phyloP scores from a whole-genome alignment of 129 eudicot genomes.

The Dittrichia graveolens region DNA sequence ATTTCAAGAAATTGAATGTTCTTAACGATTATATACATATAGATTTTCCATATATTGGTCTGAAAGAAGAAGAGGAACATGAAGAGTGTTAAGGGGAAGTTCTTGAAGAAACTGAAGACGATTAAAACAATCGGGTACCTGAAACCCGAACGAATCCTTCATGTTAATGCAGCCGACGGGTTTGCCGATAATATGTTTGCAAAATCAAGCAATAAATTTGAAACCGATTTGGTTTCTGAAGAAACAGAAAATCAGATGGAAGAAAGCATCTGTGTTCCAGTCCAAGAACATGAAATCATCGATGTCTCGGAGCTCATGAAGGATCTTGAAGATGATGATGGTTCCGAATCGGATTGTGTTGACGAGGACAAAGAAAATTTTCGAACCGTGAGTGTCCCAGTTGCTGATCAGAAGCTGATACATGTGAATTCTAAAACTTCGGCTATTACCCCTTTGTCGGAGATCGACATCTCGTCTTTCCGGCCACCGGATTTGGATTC shows the following conservation, averaged over 20 bases:
- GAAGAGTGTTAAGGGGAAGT: conserved; percentile 81
- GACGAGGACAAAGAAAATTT: conserved; percentile 61
- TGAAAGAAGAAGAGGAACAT: conserved; percentile 23
- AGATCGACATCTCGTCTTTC: conserved; percentile 55
- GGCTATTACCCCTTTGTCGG: conserved; percentile 40
- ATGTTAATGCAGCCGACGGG: conserved; percentile 42
- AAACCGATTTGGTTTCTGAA: conserved; percentile 31
- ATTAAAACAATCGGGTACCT: conserved; percentile 66
- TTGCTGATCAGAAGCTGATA: conserved; percentile 11
- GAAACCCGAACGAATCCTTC: conserved; percentile 65
- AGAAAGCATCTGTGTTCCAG: conserved; percentile 21
- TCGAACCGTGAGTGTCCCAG: conserved; percentile 31
- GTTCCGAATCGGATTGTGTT: conserved; percentile 33
- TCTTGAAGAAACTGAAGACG: conserved; percentile 80
- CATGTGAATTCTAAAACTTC: background rate
- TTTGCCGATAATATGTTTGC: conserved; percentile 30
- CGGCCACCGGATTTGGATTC: conserved; percentile 74
- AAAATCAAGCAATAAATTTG: conserved; percentile 39
- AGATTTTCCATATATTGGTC: conserved; percentile 12
- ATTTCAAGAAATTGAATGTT: conserved; percentile 26
- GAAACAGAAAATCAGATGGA: conserved; percentile 34
- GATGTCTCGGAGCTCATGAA: conserved; percentile 76
- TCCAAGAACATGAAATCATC: conserved; percentile 61
- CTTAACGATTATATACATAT: conserved; percentile 8
- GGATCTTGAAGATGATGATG: conserved; percentile 57